phyloP scores from a whole-genome alignment of 495 filamentous ascomycete genomes.

The Tricharina praecox region DNA sequence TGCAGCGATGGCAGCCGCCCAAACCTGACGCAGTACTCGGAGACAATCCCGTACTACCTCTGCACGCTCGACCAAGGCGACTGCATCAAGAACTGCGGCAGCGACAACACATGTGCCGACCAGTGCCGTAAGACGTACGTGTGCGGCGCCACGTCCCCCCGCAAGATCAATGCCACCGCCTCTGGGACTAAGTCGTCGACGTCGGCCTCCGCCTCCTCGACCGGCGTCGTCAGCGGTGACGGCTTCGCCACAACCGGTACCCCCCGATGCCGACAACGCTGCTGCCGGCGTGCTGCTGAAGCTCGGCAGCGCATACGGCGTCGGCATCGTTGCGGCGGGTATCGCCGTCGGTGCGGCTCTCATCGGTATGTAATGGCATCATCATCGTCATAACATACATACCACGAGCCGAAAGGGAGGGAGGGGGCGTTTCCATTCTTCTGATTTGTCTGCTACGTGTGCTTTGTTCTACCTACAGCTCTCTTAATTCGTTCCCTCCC shows the following conservation, averaged over 20 bases:
- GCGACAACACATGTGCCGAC: slow-evolving; percentile 35
- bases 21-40: slow-evolving; percentile 36
- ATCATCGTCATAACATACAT: no score
- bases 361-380: slow-evolving; percentile 14
- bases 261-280: slow-evolving; percentile 1
- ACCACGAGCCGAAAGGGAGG: no score
- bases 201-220: slow-evolving; percentile 16
- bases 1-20: slow-evolving; percentile 13
- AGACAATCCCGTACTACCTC: slow-evolving; percentile 54
- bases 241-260: slow-evolving; percentile 11
- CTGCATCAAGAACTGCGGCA: slow-evolving; percentile 38
- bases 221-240: slow-evolving; percentile 27
- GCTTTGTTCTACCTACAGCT: no score
- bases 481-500: no score
- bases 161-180: slow-evolving; percentile 34
- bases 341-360: slow-evolving; percentile 15
- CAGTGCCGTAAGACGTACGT: slow-evolving; percentile 40
- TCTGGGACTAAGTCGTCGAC: slow-evolving; percentile 22
- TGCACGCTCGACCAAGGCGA: slow-evolving; percentile 42
- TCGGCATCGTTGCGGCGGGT: slow-evolving; percentile 20
- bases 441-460: no score
- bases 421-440: no score
- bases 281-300: slow-evolving; percentile 10
- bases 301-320: slow-evolving; percentile 16
- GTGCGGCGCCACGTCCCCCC: slow-evolving; percentile 50